These are phyloP conservation scores for Barnettozyma sp. DNA, from an alignment of 805 yeast genomes.

Conservation along the genomic window DNA sequence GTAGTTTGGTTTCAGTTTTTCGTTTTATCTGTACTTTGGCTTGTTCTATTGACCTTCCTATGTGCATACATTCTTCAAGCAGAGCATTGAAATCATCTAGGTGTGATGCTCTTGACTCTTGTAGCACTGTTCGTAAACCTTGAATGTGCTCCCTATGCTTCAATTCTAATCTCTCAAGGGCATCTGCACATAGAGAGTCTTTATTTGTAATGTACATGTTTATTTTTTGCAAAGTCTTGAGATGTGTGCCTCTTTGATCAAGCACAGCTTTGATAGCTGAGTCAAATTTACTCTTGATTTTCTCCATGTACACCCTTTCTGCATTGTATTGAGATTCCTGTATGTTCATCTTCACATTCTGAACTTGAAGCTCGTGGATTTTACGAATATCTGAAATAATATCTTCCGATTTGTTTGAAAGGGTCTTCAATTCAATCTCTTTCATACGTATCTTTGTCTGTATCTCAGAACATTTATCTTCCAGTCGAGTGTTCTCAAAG, in stretches of 20 bases:
- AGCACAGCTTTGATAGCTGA: conserved; percentile 6
- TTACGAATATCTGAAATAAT: conserved; percentile 17
- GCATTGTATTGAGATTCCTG: not conserved
- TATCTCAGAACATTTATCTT: conserved; percentile 17
- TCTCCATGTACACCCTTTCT: conserved; percentile 12
- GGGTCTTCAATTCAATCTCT: conserved; percentile 26
- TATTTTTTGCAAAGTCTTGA: not conserved
- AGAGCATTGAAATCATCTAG: conserved; percentile 2
- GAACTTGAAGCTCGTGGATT: conserved; percentile 28
- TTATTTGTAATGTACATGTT: not conserved
- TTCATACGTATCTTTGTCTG: conserved; percentile 24
- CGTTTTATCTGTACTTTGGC: conserved; percentile 9
- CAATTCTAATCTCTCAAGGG: not conserved
- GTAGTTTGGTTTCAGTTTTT: conserved; percentile 1
- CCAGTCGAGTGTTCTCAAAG: conserved; percentile 29
- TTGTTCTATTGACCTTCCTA: not conserved
- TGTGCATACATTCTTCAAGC: not conserved
- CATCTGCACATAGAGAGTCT: not conserved
- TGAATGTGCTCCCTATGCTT: not conserved
- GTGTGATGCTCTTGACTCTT: conserved; percentile 3
- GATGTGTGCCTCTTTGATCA: not conserved
- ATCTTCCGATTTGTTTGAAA: conserved; percentile 24
- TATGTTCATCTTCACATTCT: conserved; percentile 25
- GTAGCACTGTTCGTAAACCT: not conserved
- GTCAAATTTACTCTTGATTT: conserved; percentile 11